Evolutionary conservation across 2,329 filamentous ascomycete genomes (phyloP).

Genomic region (Hypomyces rosellus): DNA sequence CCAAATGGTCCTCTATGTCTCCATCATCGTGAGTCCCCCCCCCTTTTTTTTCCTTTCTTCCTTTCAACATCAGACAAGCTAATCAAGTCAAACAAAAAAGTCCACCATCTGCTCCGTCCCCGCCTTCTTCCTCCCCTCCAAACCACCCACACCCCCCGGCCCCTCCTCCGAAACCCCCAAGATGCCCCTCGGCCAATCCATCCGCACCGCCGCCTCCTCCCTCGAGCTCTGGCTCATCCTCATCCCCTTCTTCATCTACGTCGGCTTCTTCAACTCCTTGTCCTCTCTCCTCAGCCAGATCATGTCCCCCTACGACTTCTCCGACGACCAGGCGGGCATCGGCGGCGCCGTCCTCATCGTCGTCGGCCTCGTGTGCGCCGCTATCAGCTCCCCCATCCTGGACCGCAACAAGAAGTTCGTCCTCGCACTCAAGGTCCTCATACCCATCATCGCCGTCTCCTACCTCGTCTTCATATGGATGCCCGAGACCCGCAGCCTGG

Average conservation of each 20-base stretch:
- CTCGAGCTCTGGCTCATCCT: slow-evolving; percentile 75
- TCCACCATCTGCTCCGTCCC: slow-evolving; percentile 54
- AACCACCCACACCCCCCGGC: slow-evolving; percentile 70
- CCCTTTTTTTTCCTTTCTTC: not conserved
- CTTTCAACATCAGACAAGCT: not conserved
- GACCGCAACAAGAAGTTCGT: slow-evolving; percentile 81
- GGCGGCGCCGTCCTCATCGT: slow-evolving; percentile 85
- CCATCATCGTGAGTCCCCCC: slow-evolving; percentile 63
- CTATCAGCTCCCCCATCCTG: slow-evolving; percentile 71
- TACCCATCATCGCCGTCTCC: slow-evolving; percentile 65
- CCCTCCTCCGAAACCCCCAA: slow-evolving; percentile 58
- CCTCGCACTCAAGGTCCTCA: slow-evolving; percentile 61
- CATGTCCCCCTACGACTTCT: slow-evolving; percentile 77
- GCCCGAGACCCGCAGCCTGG: slow-evolving; percentile 50
- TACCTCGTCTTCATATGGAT: slow-evolving; percentile 83
- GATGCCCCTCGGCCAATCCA: slow-evolving; percentile 43
- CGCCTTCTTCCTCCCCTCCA: slow-evolving; percentile 71
- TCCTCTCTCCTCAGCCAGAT: slow-evolving; percentile 89
- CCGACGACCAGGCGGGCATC: slow-evolving; percentile 78
- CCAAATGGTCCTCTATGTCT: slow-evolving; percentile 75
- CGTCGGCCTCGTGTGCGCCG: slow-evolving; percentile 72
- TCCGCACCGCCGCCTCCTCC: slow-evolving; percentile 47
- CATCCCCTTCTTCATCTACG: slow-evolving; percentile 75
- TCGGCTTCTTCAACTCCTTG: slow-evolving; percentile 89
- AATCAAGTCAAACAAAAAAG: slow-evolving; percentile 15